Evolutionary conservation across 768 basidiomycete genomes (phyloP), one percentile per base, ranked within the genome.

Genomic region (Boletus subparvulus): DNA sequence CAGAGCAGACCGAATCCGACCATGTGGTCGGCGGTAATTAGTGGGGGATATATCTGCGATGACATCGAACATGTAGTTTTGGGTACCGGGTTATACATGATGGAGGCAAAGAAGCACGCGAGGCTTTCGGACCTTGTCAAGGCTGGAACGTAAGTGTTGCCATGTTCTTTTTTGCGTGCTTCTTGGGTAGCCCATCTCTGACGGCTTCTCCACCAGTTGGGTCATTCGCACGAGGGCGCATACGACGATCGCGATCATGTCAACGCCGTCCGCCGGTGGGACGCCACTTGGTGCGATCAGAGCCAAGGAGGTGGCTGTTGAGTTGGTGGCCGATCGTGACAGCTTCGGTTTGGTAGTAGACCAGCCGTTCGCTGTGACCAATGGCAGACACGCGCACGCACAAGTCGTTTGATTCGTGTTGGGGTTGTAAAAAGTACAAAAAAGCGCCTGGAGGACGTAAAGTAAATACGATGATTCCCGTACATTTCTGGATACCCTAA

Each of bases 301-400:
- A 24, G 82, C 81, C 54, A 81, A 84, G 61, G 90, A 94, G 82
- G 88, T 93, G 59, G 64, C 86, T 69, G 28, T 36, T 2, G 56
- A 60, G 43, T 58, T 62, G 44, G 48, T 61, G 52, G 48, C 19
- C 10, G 28, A 50, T 55, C 47, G 42, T 3, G 57, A 64, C 10
- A 49, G 10, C 16, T 28, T 47, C 0, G 43, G 52, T 11, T 16
- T 30, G 21, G 28, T 35, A n/a, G 19, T 21, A 2, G 19, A 39
- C 3, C 49, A 55, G 28, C 39, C 54, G 12, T 44, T 59, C 13
- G 1, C 45, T 24, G 6, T 37, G 17, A 36, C 24, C 36, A 4
- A 17, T 35, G 46, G 17, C 17, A 32, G 48, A 48, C 49, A 33
- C 11, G 10, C 19, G 3, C 46, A 47, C 7, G 46, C 49, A 17